Evolutionary conservation across 2,329 filamentous ascomycete species (phyloP).

Genomic region (Parastagonospora avenae): DNA sequence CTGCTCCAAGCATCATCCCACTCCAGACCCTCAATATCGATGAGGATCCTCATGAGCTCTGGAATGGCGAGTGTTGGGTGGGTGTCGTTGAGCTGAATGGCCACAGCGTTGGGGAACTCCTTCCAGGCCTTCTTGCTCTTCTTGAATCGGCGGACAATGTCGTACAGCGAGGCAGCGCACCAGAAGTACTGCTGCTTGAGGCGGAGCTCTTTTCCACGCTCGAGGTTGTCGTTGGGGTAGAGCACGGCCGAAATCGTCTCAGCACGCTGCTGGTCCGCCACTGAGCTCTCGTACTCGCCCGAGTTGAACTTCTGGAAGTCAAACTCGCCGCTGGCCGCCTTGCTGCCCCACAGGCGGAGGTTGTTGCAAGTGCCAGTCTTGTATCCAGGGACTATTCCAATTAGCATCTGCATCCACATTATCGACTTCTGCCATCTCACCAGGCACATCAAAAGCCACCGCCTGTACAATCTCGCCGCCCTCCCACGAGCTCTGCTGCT

Average conservation of each 20-base stretch:
- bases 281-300: conserved; percentile 96
- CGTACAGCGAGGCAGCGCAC: conserved; percentile 94
- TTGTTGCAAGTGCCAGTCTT: conserved; percentile 93
- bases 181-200: conserved; percentile 99
- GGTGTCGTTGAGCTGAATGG: conserved; percentile 97
- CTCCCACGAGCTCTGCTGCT: conserved; percentile 78
- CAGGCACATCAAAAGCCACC: conserved; percentile 84
- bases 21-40: conserved; percentile 86
- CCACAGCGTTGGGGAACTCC: conserved; percentile 92
- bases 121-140: conserved; percentile 90
- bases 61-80: conserved; percentile 96
- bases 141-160: conserved; percentile 98
- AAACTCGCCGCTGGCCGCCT: conserved; percentile 95
- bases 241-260: conserved; percentile 98
- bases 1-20: conserved; percentile 92
- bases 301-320: conserved; percentile 99
- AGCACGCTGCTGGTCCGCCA: conserved; percentile 97
- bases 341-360: conserved; percentile 94
- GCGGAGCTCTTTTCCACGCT: conserved; percentile 93
- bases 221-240: conserved; percentile 97
- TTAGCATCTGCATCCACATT: conserved; percentile 14
- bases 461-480: conserved; percentile 91
- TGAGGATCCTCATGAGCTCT: conserved; percentile 88
- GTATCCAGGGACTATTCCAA: conserved; percentile 80
- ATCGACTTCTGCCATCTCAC: conserved; percentile 19